Base-by-base conservation (phyloP, 2,329 filamentous ascomycete species). In the Diplocarpon mali region DNA sequence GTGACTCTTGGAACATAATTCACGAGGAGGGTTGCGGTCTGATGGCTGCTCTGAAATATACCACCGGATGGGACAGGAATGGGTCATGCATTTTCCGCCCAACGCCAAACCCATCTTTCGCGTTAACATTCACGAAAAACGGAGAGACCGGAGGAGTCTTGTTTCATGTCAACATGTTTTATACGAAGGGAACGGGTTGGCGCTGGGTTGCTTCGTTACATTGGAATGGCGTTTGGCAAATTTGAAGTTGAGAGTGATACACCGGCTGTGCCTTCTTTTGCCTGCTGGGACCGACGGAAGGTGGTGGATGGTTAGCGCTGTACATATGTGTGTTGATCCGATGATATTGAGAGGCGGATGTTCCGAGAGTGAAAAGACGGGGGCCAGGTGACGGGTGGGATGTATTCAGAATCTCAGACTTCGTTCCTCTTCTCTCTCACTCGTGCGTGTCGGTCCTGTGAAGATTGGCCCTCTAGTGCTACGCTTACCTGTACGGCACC, bases 141-240 rank as follows among this genome's bases (percentile, higher is more conserved):
- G 11, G 13, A 20, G 29, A 38, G 29, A 38, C 29, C 9, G 37
- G 15, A 24, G 7, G 20, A 20, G 20, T 38, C 27, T 29, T 38
- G 20, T 38, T 12, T 27, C 29, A 29, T 20, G 30, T 32, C 11
- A 12, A 32, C 31, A 11, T 30, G 31, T 27, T 14, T 16, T 14
- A 9, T 31, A 5, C 32, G 29, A 14, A 24, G 14, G 17, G 16
- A 13, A 34, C 32, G 29, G n/a, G 30, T 45, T 45, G 43, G 43
- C 43, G 43, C 43, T 37, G 38, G 38, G 38, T 38, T 40, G 20
- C 36, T 40, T 24, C 16, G 31, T 45, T 40, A 46, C 45, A 47
- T 48, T 46, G 45, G 48, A 38, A 35, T 16, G 45, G 48, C 45
- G 48, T 47, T 50, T 32, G 32, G 39, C 14, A 17, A 30, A 27